Evolutionary conservation across 306 rosid genomes (phyloP), one percentile per base, ranked within the genome.

Genomic region (Rosa persica): DNA sequence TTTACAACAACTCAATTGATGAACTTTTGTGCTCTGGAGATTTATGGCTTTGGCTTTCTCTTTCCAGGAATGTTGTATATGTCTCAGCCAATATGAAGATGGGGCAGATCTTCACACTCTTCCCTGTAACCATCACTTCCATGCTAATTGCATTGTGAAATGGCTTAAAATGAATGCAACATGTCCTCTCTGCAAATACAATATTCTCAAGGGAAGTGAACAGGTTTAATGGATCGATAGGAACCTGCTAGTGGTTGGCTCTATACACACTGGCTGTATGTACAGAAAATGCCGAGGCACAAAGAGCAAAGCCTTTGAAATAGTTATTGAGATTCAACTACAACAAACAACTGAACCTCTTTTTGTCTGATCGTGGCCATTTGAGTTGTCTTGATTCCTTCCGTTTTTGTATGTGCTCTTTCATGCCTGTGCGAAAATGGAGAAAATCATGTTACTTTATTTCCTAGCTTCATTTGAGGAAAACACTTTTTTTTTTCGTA

Each of bases 161-260:
- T 96, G 99, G 99, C 86, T 96, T 61, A 93, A 90, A 88, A 91
- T 96, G 96, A 96, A 96, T 80, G 99, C 99, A 55, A 93, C 98
- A 54, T 96, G 99, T 84, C 98, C 99, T 66, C 98, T 93, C 80
- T 96, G 99, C 92, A 96, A 96, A 86, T 96, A 77, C 88, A 90
- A 93, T 82, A 93, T 96, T 84, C 96, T 93, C 76, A 93, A 93
- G 83, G 93, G 95, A 79, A 86, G 70, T 62, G 97, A 91, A 51
- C 93, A 84, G 74, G 94, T 89, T 78, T 96, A 86, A 83, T 57
- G 76, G 81, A 78, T 76, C 62, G 25, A 73, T 67, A 20, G 62
- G 75, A 78, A 58, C 60, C 38, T 81, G 74, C 44, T 8, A 36
- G 62, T 84, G 73, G 52, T 76, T 75, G 60, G 80, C 80, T 75